Base-by-base conservation (phyloP, 768 basidiomycete species). In the Nidularia sp. region DNA sequence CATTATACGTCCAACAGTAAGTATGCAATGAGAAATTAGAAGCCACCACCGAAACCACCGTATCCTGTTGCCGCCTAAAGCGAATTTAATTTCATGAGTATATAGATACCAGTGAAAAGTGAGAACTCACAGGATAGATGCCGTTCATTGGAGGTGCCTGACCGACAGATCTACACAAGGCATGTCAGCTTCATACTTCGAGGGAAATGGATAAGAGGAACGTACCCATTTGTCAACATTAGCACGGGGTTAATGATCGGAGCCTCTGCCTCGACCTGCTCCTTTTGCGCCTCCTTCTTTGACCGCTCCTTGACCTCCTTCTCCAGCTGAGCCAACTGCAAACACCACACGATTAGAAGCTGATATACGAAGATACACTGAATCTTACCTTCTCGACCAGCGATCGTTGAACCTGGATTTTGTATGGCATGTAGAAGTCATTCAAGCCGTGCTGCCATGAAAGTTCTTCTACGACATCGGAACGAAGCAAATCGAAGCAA, bases 401-500 rank as follows among this genome's bases (percentile, higher is more conserved):
- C 35, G 86, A 80, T 51, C 94, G 83, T 61, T 91, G 87, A 33
- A 84, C 80, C 68, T 98, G 96, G 46, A 97, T 86, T 66, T 84
- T 86, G 69, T 91, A 98, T 1, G 97, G 97, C 91, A 96, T 97
- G 65, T 90, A 91, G 74, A 96, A 98, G 70, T 99, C 97, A 62
- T 92, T 93, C 45, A 99, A 78, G 18, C 88, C 96, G 60, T 97
- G 86, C 65, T 92, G 89, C 97, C 97, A 98, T 55, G 93, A 93
- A 34, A 97, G 74, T 67, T 97, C 96, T 70, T 94, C 90, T 29
- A 97, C 93, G 51, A 95, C 70, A 62, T 98, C 96, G 2, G 93
- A 81, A 44, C 92, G 87, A 49, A 98, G 73, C n/a, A 98, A 78
- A 70, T 99, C 96, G 74, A 94, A 99, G 75, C 94, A 97, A 49